phyloP scores from a whole-genome alignment of 352 stramenopile genomes.

The Phytophthora palmivora region DNA sequence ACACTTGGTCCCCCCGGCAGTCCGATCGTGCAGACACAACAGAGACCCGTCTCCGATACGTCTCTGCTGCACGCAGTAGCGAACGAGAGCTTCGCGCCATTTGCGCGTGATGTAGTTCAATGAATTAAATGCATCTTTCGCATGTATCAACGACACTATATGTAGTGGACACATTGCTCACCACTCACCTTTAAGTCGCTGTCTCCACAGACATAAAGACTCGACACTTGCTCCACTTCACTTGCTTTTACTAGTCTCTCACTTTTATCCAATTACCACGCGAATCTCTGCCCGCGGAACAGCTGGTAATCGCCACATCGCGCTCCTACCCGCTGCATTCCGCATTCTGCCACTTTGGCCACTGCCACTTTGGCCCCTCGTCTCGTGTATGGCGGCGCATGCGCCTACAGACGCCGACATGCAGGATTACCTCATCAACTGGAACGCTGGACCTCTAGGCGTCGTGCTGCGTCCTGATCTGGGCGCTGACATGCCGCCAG shows the following conservation, averaged over 20 bases:
- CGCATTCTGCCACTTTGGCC: constrained; percentile 6
- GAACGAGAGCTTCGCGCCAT: not conserved
- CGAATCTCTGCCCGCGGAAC: constrained; percentile 5
- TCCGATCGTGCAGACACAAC: constrained; percentile 27
- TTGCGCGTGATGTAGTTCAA: not conserved
- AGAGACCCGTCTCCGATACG: constrained; percentile 15
- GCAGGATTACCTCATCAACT: constrained; percentile 89
- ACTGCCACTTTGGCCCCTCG: not conserved
- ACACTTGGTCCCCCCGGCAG: constrained; percentile 8
- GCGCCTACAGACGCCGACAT: constrained; percentile 20
- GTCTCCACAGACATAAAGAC: too few species aligned
- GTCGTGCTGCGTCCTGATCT: constrained; percentile 77
- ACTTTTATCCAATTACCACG: constrained; percentile 26
- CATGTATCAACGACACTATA: too few species aligned
- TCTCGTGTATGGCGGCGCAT: constrained; percentile 12
- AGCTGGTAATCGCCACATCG: not conserved
- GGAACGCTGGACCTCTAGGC: constrained; percentile 80
- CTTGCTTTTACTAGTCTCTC: not conserved
- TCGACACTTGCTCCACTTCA: not conserved
- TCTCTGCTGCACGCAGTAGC: not conserved
- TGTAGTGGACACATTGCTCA: too few species aligned
- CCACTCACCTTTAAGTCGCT: too few species aligned
- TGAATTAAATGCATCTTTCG: too few species aligned
- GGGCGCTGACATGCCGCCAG: constrained; percentile 78
- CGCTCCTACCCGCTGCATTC: constrained; percentile 1